Evolutionary conservation across 73 alveolate genomes (phyloP).

Genomic region (Blepharisma stoltei): DNA sequence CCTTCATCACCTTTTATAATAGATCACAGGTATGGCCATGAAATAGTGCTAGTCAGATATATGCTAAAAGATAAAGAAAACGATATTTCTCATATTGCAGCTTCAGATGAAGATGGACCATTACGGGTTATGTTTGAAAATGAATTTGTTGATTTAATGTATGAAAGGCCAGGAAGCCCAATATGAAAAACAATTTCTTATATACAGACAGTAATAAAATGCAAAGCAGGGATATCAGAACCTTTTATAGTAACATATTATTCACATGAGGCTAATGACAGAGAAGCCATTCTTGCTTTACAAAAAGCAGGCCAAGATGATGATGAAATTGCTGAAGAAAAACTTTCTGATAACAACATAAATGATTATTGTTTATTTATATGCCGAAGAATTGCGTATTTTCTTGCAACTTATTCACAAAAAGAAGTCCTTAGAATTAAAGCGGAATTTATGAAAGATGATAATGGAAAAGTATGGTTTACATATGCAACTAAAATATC

Average conservation of each 20-base stretch:
- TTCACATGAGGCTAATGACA: constrained; percentile 11
- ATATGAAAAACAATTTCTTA: constrained; percentile 31
- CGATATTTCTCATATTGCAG: neutral
- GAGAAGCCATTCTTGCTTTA: constrained; percentile 10
- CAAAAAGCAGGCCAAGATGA: constrained; percentile 25
- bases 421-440: constrained; percentile 19
- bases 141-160: constrained; percentile 18
- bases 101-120: constrained; percentile 23
- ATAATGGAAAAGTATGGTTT: constrained; percentile 31
- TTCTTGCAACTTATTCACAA: neutral
- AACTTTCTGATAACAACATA: neutral
- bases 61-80: constrained; percentile 4
- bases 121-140: neutral
- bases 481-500: neutral
- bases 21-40: constrained; percentile 11
- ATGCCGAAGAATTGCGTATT: neutral
- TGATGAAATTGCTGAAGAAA: neutral
- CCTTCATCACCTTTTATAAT: neutral
- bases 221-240: constrained; percentile 26
- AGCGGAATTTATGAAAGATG: constrained; percentile 17
- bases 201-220: constrained; percentile 32
- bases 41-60: neutral
- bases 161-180: constrained; percentile 14
- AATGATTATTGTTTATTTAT: neutral
- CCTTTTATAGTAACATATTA: constrained; percentile 24